Evolutionary conservation across 2,329 filamentous ascomycete genomes (phyloP), one percentile per base, ranked within the genome.

Genomic region (Exophiala sideris): DNA sequence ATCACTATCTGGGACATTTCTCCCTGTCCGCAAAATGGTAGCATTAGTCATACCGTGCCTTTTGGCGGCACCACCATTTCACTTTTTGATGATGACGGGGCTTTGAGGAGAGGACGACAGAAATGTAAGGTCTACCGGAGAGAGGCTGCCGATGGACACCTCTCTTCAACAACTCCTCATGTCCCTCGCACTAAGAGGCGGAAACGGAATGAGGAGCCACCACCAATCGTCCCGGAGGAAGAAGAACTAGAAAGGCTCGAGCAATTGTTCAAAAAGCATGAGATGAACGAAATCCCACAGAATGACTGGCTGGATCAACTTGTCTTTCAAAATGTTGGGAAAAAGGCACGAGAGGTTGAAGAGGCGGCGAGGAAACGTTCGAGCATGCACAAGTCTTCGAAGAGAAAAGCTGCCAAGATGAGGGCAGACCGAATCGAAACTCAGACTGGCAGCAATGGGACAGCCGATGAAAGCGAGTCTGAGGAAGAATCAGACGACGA

Each of bases 1-100:
- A 89, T 99, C 55, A 99, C 95, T 0, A 75, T 97, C 54, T 99
- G 94, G 94, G 95, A 99, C 67, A 72, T 96, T 12, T 95, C 89
- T 2, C 90, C 91, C 0, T 83, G 86, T 9, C 89, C 88, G 9
- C 85, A 84, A 4, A 78, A 82, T 35, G 82, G 82, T 10, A 83
- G 85, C 3, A 79, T 86, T 51, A 85, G 85, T 14, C 90, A 95
- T 72, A 85, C 89, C 11, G 83, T 95, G 14, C 92, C 94, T 0
- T 99, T 97, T 67, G 94, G 92, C 5, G 94, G 94, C 34, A 97
- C 92, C 0, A 97, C 94, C 0, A 80, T 99, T 50, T 79, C 87
- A 1, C 75, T 99, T n/a, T 99, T 97, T 65, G 94, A 97, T 67
- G 82, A 85, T 49, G 90, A 97, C 63, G 94, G 92, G 54, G 94